These are phyloP conservation scores for Didymella exigua DNA, from an alignment of 2,329 filamentous ascomycete genomes.

Conservation along the genomic window DNA sequence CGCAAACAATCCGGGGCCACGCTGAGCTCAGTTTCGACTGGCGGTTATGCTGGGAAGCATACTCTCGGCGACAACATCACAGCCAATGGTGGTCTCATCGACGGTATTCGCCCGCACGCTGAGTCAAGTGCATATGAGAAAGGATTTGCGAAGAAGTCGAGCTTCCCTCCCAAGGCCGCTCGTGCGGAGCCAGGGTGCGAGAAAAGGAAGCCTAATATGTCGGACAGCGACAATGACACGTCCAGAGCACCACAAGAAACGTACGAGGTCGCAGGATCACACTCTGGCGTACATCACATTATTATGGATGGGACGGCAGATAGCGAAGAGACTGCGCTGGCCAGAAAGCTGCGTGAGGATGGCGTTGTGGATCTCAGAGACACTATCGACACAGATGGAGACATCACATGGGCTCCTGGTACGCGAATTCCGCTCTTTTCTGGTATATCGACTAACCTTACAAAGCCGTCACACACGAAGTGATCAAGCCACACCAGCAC, in stretches of 20 bases:
- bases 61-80: slow-evolving; percentile 8
- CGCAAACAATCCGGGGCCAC: slow-evolving; percentile 4
- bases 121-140: slow-evolving; percentile 1
- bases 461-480: slow-evolving; percentile 59
- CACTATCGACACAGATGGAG: slow-evolving; percentile 48
- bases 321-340: slow-evolving; percentile 10
- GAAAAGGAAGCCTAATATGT: neutral
- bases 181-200: slow-evolving; percentile 9
- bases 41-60: slow-evolving; percentile 6
- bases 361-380: slow-evolving; percentile 46
- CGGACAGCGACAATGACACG: neutral
- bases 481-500: slow-evolving; percentile 52
- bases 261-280: neutral
- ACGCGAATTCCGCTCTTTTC: slow-evolving; percentile 8
- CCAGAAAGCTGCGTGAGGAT: slow-evolving; percentile 23
- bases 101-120: slow-evolving; percentile 15
- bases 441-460: slow-evolving; percentile 14
- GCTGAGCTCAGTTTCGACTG: slow-evolving; percentile 10
- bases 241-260: neutral
- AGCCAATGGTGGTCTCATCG: slow-evolving; percentile 15
- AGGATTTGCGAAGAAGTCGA: slow-evolving; percentile 7
- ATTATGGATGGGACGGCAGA: slow-evolving; percentile 7
- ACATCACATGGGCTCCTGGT: slow-evolving; percentile 49
- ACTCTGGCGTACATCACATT: neutral
- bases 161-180: slow-evolving; percentile 9